A percentile compares a stretch with the other conserved stretches of the same genome.
phyloP scores from a whole-genome alignment of 164 flowering plant genomes.

The Buxus sempervirens region DNA sequence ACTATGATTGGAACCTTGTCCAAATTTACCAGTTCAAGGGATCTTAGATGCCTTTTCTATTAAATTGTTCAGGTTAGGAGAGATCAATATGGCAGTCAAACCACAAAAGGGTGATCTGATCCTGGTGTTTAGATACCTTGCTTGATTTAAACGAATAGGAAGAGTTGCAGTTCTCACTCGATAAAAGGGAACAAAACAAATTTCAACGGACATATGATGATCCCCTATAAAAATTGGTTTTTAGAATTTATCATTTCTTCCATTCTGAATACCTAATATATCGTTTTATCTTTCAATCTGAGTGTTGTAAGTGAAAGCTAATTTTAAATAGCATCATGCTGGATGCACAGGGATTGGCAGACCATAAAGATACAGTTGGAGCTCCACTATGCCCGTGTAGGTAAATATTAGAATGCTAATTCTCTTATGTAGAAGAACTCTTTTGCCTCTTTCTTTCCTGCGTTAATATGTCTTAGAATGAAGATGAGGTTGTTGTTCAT shows the following conservation, averaged over 20 bases:
- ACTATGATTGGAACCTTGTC: no score
- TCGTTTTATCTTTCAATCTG: neutral
- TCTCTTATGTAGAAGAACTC: neutral
- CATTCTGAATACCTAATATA: neutral
- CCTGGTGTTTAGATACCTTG: no score
- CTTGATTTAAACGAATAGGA: no score
- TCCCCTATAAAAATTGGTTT: neutral
- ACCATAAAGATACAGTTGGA: constrained; percentile 90
- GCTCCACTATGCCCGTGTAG: constrained; percentile 99
- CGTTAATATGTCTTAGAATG: neutral
- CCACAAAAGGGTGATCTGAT: no score
- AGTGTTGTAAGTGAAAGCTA: neutral
- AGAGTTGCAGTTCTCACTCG: neutral
- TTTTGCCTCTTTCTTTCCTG: neutral
- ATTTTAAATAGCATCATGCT: neutral
- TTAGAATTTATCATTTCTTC: neutral
- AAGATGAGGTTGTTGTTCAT: neutral
- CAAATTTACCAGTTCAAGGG: no score
- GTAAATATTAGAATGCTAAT: constrained; percentile 31
- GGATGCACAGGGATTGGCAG: constrained; percentile 72
- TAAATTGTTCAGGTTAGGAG: no score
- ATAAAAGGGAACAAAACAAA: neutral
- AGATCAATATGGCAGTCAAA: no score
- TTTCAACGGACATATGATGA: neutral
- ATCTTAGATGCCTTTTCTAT: no score